phyloP scores from a whole-genome alignment of 257 asterid genomes.

The Solanum pinnatisectum region DNA sequence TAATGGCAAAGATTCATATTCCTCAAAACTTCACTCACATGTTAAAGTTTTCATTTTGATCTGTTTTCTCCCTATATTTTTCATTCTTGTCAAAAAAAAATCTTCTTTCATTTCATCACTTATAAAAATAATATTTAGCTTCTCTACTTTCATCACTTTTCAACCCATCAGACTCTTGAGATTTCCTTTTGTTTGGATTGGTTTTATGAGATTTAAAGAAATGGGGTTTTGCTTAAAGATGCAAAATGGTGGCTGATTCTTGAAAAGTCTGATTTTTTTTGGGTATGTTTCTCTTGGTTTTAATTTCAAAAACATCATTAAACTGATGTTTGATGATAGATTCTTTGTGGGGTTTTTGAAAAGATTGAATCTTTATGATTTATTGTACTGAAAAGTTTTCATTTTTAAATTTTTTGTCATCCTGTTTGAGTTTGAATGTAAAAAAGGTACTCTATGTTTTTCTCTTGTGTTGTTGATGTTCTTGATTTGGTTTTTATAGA shows the following conservation, averaged over 20 bases:
- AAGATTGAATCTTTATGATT: constrained; percentile 17
- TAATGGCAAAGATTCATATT: neutral
- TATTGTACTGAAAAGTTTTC: neutral
- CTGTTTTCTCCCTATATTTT: neutral
- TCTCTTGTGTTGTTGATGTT: neutral
- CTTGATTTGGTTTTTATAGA: neutral
- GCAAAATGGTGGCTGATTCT: constrained; percentile 23
- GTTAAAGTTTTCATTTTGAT: neutral
- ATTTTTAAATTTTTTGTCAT: neutral
- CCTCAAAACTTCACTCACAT: neutral
- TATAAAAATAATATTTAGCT: neutral
- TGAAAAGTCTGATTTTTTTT: constrained; percentile 31
- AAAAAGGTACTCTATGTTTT: neutral
- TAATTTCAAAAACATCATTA: neutral
- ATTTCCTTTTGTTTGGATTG: neutral
- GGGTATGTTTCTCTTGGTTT: constrained; percentile 21
- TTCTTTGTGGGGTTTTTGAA: neutral
- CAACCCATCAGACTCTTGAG: neutral
- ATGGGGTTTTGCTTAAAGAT: constrained; percentile 32
- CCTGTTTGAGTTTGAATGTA: neutral
- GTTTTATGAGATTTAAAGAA: constrained; percentile 5
- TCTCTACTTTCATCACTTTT: neutral
- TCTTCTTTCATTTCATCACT: neutral
- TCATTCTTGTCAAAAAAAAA: neutral
- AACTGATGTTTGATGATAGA: neutral